Evolutionary conservation across 768 basidiomycete genomes (phyloP).

Genomic region (Neoboletus brunneissimus): DNA sequence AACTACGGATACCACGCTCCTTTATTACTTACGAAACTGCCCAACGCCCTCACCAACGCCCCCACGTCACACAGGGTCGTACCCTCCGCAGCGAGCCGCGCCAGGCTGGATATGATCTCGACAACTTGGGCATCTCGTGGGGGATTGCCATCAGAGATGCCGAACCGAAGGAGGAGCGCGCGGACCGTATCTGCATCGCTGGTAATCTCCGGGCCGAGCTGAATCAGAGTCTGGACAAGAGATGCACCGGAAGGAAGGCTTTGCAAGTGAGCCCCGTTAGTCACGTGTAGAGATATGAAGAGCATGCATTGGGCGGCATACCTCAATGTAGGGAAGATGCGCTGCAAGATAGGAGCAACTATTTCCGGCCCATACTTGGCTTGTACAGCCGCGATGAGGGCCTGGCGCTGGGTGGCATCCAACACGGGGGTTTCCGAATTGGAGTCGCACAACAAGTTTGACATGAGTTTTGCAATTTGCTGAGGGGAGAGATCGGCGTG

Average conservation of each 20-base stretch:
- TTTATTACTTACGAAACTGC: slow-evolving; percentile 62
- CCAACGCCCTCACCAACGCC: slow-evolving; percentile 67
- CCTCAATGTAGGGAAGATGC: slow-evolving; percentile 74
- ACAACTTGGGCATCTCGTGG: slow-evolving; percentile 68
- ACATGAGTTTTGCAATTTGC: slow-evolving; percentile 76
- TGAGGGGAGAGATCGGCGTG: slow-evolving; percentile 71
- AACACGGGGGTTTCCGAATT: slow-evolving; percentile 68
- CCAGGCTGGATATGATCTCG: slow-evolving; percentile 67
- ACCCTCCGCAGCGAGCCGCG: slow-evolving; percentile 71
- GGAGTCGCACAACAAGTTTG: slow-evolving; percentile 72
- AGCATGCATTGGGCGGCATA: slow-evolving; percentile 33
- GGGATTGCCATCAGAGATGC: slow-evolving; percentile 67
- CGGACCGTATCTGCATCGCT: slow-evolving; percentile 67
- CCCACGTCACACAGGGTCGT: slow-evolving; percentile 70
- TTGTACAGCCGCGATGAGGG: slow-evolving; percentile 70
- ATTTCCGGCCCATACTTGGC: slow-evolving; percentile 79
- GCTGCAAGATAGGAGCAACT: slow-evolving; percentile 68
- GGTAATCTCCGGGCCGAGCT: slow-evolving; percentile 78
- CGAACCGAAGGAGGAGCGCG: slow-evolving; percentile 70
- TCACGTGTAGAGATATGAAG: slow-evolving; percentile 8
- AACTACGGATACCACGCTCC: background rate
- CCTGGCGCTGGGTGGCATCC: slow-evolving; percentile 71
- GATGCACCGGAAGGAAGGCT: slow-evolving; percentile 68
- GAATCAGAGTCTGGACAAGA: slow-evolving; percentile 71
- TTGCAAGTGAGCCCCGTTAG: slow-evolving; percentile 14